Base-by-base conservation (phyloP, 2,329 filamentous ascomycete genomes). In the Pseudocercospora eumusae region DNA sequence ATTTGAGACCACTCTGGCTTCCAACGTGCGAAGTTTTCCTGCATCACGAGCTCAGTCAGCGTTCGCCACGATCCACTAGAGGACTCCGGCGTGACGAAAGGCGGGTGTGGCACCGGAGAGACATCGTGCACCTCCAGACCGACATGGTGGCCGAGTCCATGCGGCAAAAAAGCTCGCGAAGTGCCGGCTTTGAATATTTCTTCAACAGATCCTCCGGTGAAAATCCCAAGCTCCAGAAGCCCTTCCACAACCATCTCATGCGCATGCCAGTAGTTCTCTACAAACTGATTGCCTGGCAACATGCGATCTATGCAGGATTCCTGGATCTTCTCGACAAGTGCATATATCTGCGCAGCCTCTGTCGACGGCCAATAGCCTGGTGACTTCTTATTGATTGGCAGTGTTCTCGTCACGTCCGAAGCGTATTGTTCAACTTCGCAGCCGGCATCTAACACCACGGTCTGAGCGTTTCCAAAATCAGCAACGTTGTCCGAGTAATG, bases 401-500 rank as follows among this genome's bases (percentile, higher is more conserved):
- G 86, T 0, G 93, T 95, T 40, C 93, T 86, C 0, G 95, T 98
- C 27, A 98, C 87, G 75, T 98, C 93, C 61, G 89, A 90, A 28
- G 92, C 92, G 75, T 99, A 98, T 69, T 89, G 88, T 54, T 87
- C 79, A 77, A 87, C 96, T 76, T 98, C 93, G 67, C 88, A 89
- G 2, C 92, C 93, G 1, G 93, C 93, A 74, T 99, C 93, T 4
- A 99, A 81, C 20, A 96, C 87, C 31, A 98, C 79, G 28, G 93
- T 82, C 71, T 93, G 86, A 61, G 88, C 84, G 25, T 88, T 86
- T 2, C 79, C 78, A 18, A 98, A 83, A 1, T 86, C 77, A 69
- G 89, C 84, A 70, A 96, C 83, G 74, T 99, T 98, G 57, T 84
- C 85, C 47, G 85, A 84, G 75, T 99, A 99, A 76, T 99, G 95